Percentiles rank a stretch among this genome's conserved stretches.
phyloP scores from a whole-genome alignment of 1,284 basidiomycete species.

The Rhodotorula sp. region DNA sequence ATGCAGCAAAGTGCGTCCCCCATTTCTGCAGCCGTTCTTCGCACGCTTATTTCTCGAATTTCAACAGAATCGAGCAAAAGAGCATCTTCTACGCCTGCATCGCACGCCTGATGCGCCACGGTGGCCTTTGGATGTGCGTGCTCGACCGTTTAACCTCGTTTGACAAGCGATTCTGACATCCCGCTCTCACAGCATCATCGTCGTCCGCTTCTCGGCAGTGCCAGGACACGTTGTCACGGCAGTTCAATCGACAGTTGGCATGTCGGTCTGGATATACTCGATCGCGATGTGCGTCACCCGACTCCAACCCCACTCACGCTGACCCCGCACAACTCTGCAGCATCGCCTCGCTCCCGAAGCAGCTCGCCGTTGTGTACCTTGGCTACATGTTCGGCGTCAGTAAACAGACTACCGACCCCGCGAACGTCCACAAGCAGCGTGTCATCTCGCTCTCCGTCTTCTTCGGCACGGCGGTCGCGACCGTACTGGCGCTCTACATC shows the following conservation, averaged over 20 bases:
- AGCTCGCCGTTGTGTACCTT: conserved; percentile 46
- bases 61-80: conserved; percentile 44
- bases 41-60: background rate
- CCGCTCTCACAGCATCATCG: conserved; percentile 16
- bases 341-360: conserved; percentile 51
- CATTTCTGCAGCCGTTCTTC: background rate
- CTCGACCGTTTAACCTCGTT: conserved; percentile 43
- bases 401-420: background rate
- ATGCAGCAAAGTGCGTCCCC: conserved; percentile 34
- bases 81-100: conserved; percentile 50
- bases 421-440: conserved; percentile 3
- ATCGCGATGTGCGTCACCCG: conserved; percentile 42
- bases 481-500: conserved; percentile 32
- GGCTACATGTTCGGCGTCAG: conserved; percentile 33
- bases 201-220: conserved; percentile 46
- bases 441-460: conserved; percentile 24
- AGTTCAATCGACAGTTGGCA: conserved; percentile 43
- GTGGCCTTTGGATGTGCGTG: conserved; percentile 47
- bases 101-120: conserved; percentile 47
- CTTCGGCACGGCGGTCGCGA: conserved; percentile 22
- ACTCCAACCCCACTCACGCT: background rate
- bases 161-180: background rate
- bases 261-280: conserved; percentile 47
- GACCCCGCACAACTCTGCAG: background rate
- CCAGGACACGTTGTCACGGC: conserved; percentile 47